Base-by-base conservation (phyloP, 371 early-diverging fungal genomes). In the Haplosporangium sp. region DNA sequence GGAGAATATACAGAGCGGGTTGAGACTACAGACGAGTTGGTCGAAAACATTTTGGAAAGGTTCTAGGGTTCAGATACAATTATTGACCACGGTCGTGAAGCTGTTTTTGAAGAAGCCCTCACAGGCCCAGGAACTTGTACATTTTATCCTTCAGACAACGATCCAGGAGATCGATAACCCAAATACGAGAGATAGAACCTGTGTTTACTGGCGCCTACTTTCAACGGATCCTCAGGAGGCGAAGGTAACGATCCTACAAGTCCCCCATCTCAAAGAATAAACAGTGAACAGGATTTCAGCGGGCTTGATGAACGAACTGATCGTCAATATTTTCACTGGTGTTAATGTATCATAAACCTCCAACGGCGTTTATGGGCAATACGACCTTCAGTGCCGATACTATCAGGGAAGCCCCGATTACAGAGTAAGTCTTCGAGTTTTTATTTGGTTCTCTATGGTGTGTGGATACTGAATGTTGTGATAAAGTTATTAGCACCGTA, bases 1-100 rank as follows among this genome's bases (percentile, higher is more conserved):
- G 99, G 99, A 60, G 95, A 99, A 82, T 96, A 98, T 76, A 94
- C 96, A 5, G 96, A 96, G 69, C 85, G 93, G 41, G 94, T 97
- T 59, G 93, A 92, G 36, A 95, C 95, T 71, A 92, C 96, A 0
- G 86, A 87, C 59, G 95, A 92, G 59, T 69, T 98, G 54, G 83
- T 99, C 60, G 90, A 92, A 29, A 80, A 84, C 60, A 94, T 94
- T 71, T 62, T 90, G 67, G 90, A 91, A 53, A 85, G 85, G 89
- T 53, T 85, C 87, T 5, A 86, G 89, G 83, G 96, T 96, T 0
- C 98, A 99, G 86, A 84, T 97, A 53, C 93, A 95, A 40, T 82
- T 99, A 40, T 82, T 99, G 46, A 96, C 98, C 12, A 96, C 99
- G 3, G 90, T 95, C 5, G 97, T 98, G 56, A 98, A 98, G 80